Evolutionary conservation across 345 rosid genomes (phyloP).

Genomic region (Combretum micranthum): DNA sequence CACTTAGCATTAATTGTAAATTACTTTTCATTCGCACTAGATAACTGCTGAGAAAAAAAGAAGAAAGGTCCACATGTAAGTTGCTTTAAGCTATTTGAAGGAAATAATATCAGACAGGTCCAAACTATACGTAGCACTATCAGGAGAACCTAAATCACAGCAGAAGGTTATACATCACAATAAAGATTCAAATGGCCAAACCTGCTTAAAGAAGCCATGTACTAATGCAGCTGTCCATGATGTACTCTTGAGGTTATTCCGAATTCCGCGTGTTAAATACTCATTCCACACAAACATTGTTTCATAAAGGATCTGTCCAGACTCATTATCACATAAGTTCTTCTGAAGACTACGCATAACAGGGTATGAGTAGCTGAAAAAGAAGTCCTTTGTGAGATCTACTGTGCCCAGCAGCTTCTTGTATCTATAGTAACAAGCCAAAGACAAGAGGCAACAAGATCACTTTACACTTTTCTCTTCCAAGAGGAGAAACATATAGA

Average conservation of each 20-base stretch:
- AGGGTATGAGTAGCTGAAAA: slow-evolving; percentile 93
- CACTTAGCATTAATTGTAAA: no score
- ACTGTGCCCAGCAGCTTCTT: slow-evolving; percentile 90
- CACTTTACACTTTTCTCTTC: slow-evolving; percentile 21
- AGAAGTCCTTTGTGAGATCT: slow-evolving; percentile 96
- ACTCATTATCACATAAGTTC: slow-evolving; percentile 44
- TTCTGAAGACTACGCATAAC: slow-evolving; percentile 86
- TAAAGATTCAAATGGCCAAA: slow-evolving; percentile 15
- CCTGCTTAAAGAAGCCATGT: slow-evolving; percentile 97
- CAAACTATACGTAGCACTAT: no score
- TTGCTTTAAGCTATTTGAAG: no score
- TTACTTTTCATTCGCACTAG: no score
- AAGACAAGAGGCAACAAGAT: slow-evolving; percentile 18
- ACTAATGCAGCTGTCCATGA: slow-evolving; percentile 94
- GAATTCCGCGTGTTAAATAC: slow-evolving; percentile 75
- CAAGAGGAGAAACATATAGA: slow-evolving; percentile 6
- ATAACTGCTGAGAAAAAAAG: no score
- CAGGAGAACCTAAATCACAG: not conserved
- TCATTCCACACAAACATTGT: slow-evolving; percentile 96
- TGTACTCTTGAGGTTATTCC: slow-evolving; percentile 57
- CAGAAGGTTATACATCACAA: not conserved
- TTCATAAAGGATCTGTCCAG: slow-evolving; percentile 55
- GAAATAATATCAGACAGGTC: no score
- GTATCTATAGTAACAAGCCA: slow-evolving; percentile 55
- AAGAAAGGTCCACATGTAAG: no score